A percentile compares a stretch with the other conserved stretches of the same genome.
These are phyloP conservation scores for Candida sojae DNA, from an alignment of 1,139 yeast genomes.

Conservation along the genomic window DNA sequence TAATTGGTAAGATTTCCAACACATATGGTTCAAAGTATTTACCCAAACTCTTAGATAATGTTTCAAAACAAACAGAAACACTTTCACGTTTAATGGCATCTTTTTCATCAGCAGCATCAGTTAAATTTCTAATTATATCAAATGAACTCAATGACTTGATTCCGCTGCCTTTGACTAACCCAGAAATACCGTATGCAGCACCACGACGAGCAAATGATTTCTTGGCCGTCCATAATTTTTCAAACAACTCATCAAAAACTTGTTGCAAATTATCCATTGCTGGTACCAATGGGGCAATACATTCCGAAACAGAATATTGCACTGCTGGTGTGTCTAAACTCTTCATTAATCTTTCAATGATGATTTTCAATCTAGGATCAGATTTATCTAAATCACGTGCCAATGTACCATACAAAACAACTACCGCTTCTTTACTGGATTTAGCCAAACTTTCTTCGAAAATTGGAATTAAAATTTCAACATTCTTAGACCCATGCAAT, in stretches of 20 bases:
- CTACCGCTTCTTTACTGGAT: conserved; percentile 71
- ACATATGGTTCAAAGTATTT: conserved; percentile 90
- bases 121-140: conserved; percentile 72
- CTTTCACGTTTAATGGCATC: conserved; percentile 79
- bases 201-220: conserved; percentile 72
- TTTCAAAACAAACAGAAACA: conserved; percentile 84
- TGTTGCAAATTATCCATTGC: conserved; percentile 51
- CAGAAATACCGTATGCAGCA: conserved; percentile 95
- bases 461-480: conserved; percentile 73
- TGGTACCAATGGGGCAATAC: conserved; percentile 79
- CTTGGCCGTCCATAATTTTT: conserved; percentile 55
- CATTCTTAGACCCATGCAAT: conserved; percentile 59
- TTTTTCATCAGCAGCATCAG: conserved; percentile 89
- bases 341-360: conserved; percentile 67
- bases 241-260: conserved; percentile 60
- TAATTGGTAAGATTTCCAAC: conserved; percentile 79
- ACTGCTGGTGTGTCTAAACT: conserved; percentile 87
- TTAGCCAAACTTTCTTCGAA: conserved; percentile 66
- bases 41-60: conserved; percentile 75
- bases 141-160: conserved; percentile 71
- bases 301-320: conserved; percentile 82
- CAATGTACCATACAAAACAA: conserved; percentile 83
- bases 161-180: conserved; percentile 88
- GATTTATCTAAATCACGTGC: conserved; percentile 73
- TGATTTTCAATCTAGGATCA: conserved; percentile 65